Base-by-base conservation (phyloP, 768 basidiomycete species). In the Collybia nuda region DNA sequence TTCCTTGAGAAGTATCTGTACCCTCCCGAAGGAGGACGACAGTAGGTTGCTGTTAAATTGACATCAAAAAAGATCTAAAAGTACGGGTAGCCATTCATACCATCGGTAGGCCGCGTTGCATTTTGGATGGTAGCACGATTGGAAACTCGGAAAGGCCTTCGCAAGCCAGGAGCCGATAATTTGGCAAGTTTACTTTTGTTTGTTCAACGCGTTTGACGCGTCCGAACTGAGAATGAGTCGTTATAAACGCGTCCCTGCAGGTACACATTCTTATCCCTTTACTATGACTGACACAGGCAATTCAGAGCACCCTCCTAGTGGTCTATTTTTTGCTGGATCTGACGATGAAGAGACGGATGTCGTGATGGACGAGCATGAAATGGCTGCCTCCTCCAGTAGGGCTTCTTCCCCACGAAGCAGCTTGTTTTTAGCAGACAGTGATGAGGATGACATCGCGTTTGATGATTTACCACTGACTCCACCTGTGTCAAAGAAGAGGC, bases 11-110 rank as follows among this genome's bases (percentile, higher is more conserved):
- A 14, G 90, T 86, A 70, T 97, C 95, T 56, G 95, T 97, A 62
- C 95, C 95, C 76, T 97, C 95, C 62, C 89, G 84, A 40, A 98
- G 84, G 71, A 98, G 89, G 64, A 98, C 91, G 44, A 98, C 93
- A 29, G 94, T 97, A 8, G 94, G 94, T 95, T 96, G 94, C 94
- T 97, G 56, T 49, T 49, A 58, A 60, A 19, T 8, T 58, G 57
- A 46, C 38, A 50, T 57, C 22, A 56, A 49, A 32, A 32, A 39
- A 29, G 15, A 32, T 24, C 11, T 22, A 8, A 48, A 8, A 18
- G 21, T 38, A 21, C 11, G 8, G 36, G 24, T 26, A 50, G 24
- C 32, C 44, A 43, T 39, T 42, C 62, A 45, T 66, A 88, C 88
- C 85, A 90, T 90, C 41, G 86, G 86, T 61, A 91, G 78, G 56